A percentile compares a stretch with the other conserved stretches of the same genome.
phyloP scores from a whole-genome alignment of 192 early-diverging fungal genomes.

The Helicostylum pulchrum region DNA sequence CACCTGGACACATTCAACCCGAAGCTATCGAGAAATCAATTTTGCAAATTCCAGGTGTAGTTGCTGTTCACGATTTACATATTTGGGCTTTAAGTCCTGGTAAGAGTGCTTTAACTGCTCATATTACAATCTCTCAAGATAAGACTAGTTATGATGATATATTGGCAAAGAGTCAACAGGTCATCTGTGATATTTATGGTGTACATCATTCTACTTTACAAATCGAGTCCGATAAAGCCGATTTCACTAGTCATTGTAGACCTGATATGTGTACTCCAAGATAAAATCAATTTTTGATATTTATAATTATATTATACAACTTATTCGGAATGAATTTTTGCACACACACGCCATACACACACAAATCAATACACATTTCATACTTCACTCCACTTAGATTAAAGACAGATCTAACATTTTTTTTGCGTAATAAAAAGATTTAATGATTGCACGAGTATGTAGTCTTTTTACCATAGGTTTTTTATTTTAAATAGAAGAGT shows the following conservation, averaged over 20 bases:
- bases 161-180: slow-evolving; percentile 43
- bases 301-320: not conserved
- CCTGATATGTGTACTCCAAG: slow-evolving; percentile 41
- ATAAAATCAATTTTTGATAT: slow-evolving; percentile 5
- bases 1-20: slow-evolving; percentile 48
- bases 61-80: slow-evolving; percentile 53
- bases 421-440: no score
- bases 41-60: slow-evolving; percentile 44
- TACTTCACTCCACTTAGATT: no score
- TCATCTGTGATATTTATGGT: slow-evolving; percentile 48
- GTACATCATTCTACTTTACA: slow-evolving; percentile 58
- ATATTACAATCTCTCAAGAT: slow-evolving; percentile 27
- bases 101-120: slow-evolving; percentile 40
- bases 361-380: no score
- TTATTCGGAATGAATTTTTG: not conserved
- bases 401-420: no score
- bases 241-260: slow-evolving; percentile 46
- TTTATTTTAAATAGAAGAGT: no score
- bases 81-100: slow-evolving; percentile 56
- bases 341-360: no score
- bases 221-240: slow-evolving; percentile 40
- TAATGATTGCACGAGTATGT: no score
- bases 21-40: slow-evolving; percentile 43
- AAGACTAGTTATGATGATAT: slow-evolving; percentile 42
- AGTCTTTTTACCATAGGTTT: no score